phyloP scores from a whole-genome alignment of 2,329 filamentous ascomycete genomes.

The Alternaria ethzedia region DNA sequence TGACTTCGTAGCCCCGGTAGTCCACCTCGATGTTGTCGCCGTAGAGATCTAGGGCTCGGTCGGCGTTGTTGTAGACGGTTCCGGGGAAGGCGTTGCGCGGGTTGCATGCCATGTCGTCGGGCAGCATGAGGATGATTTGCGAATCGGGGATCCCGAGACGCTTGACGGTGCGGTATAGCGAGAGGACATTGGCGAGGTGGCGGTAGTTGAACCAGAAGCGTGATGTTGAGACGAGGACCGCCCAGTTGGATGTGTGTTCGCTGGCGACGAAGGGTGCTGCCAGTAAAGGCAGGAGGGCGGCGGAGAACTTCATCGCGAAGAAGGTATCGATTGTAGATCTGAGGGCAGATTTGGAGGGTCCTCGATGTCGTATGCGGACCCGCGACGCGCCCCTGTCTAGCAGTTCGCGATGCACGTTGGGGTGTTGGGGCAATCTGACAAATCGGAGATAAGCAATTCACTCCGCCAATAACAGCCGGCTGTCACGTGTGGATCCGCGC shows the following conservation, averaged over 20 bases:
- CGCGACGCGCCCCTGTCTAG: conserved; percentile 8
- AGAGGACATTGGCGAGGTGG: conserved; percentile 95
- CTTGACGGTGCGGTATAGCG: conserved; percentile 97
- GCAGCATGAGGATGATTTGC: conserved; percentile 99
- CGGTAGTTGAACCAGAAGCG: conserved; percentile 99
- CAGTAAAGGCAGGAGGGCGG: conserved; percentile 35
- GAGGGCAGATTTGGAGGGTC: neutral
- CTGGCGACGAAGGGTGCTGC: conserved; percentile 56
- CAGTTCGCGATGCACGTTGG: conserved; percentile 26
- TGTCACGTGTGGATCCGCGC: conserved; percentile 17
- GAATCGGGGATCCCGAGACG: conserved; percentile 96
- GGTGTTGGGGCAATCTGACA: conserved; percentile 32
- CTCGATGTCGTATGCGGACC: neutral
- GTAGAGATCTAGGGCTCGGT: conserved; percentile 93
- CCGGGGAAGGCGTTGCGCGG: conserved; percentile 97
- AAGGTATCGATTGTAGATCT: neutral
- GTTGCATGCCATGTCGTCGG: conserved; percentile 99
- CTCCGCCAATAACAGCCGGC: conserved; percentile 2
- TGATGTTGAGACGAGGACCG: conserved; percentile 96
- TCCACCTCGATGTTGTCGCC: conserved; percentile 99
- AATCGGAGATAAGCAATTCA: conserved; percentile 37
- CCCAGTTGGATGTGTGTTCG: conserved; percentile 98
- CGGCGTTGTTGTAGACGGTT: conserved; percentile 97
- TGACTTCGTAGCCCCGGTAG: conserved; percentile 97
- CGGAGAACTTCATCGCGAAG: conserved; percentile 33